Evolutionary conservation across 1,139 yeast species (phyloP).

Genomic region (Geotrichum citri-aurantii): DNA sequence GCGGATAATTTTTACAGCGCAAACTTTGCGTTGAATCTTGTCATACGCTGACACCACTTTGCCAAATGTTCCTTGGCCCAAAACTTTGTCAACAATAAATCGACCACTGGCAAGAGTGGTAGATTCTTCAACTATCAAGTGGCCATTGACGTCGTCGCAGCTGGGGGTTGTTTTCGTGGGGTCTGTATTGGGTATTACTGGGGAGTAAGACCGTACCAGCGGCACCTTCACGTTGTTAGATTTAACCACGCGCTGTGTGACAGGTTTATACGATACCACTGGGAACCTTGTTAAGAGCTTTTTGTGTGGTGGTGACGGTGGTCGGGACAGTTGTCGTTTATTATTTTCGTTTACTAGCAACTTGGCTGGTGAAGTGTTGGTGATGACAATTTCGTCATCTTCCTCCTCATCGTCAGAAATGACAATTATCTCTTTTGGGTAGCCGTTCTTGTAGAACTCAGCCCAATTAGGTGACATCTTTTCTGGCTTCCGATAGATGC

Average conservation of each 20-base stretch:
- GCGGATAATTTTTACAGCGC: conserved; percentile 83
- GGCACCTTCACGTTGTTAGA: conserved; percentile 8
- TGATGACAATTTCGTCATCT: conserved; percentile 15
- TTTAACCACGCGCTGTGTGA: conserved; percentile 5
- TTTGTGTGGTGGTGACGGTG: neutral
- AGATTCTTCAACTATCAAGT: conserved; percentile 2
- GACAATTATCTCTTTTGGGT: conserved; percentile 35
- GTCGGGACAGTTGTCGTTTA: neutral
- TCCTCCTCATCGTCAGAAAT: conserved; percentile 31
- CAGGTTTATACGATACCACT: neutral
- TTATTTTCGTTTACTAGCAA: neutral
- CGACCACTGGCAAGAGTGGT: conserved; percentile 38
- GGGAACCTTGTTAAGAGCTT: neutral
- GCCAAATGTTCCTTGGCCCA: conserved; percentile 98
- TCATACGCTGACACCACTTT: conserved; percentile 62
- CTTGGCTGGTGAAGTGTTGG: conserved; percentile 8
- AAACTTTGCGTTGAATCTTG: conserved; percentile 51
- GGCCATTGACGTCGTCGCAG: conserved; percentile 13
- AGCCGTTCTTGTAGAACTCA: conserved; percentile 33
- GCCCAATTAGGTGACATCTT: conserved; percentile 28
- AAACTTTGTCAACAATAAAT: conserved; percentile 39
- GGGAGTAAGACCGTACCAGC: neutral
- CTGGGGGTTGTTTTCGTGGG: neutral
- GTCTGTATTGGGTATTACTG: neutral
- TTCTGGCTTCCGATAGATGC: neutral